Base-by-base conservation (phyloP, 2,329 filamentous ascomycete genomes). In the Apiospora phragmitis region DNA sequence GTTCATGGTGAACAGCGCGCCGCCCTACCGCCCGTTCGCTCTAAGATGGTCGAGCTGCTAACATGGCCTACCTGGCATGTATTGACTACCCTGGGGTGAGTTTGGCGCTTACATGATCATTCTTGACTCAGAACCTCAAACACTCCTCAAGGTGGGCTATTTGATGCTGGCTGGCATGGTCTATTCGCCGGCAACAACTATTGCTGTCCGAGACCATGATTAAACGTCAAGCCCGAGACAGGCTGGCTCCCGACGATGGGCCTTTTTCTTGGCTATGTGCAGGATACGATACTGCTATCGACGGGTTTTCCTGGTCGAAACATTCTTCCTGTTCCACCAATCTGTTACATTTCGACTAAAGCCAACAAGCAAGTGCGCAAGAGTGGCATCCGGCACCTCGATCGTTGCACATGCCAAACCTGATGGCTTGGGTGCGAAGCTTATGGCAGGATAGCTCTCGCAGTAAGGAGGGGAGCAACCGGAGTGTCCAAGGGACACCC, bases 91-190 rank as follows among this genome's bases (percentile, higher is more conserved):
- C 55, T 35, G 55, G 55, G 29, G 55, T 62, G 55, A 62, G 55
- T 62, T 62, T 62, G 55, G 32, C 55, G 55, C 55, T 62, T 62
- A 62, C 55, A 62, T n/a, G 55, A 62, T 62, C 9, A 32, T 62
- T 35, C 32, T 38, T 24, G 18, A 38, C 29, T 59, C 51, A 59
- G 51, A 59, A 59, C 51, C 51, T 32, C 38, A 32, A 62, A 62
- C 55, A 8, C 55, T 38, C 29, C 18, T n/a, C 32, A 24, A 62
- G 32, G 21, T 12, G 29, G 16, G 38, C 55, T 62, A 62, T 38
- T 14, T 38, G 18, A 62, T 32, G 32, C 32, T 62, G 55, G 55
- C 55, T 38, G 32, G 11, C 18, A n/a, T 62, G 55, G 55, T n/a
- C 55, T 62, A 38, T 62, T 62, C 55, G 32, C 55, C 29, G 55